Evolutionary conservation across 2,329 filamentous ascomycete species (phyloP).

Genomic region (Davidsoniella eucalypti): DNA sequence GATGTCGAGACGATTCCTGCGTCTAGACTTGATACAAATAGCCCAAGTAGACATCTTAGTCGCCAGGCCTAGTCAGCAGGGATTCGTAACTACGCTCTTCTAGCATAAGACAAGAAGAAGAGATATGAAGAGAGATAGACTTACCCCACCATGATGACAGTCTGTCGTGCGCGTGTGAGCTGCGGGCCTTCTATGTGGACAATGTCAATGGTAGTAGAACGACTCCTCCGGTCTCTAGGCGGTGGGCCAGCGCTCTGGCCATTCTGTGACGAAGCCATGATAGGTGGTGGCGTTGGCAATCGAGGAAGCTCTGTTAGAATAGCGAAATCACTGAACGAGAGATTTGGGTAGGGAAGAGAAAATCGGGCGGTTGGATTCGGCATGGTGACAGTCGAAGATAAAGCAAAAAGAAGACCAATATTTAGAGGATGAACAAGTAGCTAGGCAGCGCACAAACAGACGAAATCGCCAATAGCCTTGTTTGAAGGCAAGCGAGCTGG

Average conservation of each 20-base stretch:
- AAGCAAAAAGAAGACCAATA: neutral
- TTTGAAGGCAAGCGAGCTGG: no score
- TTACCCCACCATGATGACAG: conserved; percentile 13
- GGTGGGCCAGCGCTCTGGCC: neutral
- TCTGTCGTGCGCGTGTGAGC: conserved; percentile 7
- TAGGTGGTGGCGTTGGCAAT: conserved; percentile 6
- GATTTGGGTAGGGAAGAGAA: conserved; percentile 22
- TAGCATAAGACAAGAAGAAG: no score
- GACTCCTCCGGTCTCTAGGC: conserved; percentile 7
- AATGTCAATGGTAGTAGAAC: conserved; percentile 7
- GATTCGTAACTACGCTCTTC: no score
- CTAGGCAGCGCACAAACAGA: no score
- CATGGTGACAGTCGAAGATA: neutral
- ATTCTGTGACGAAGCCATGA: neutral
- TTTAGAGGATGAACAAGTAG: no score
- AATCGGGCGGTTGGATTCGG: conserved; percentile 13
- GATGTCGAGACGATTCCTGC: conserved; percentile 43
- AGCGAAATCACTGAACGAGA: conserved; percentile 19
- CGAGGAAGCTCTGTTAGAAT: conserved; percentile 10
- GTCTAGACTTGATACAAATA: conserved; percentile 41
- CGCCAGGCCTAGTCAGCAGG: conserved; percentile 17
- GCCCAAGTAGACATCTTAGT: conserved; percentile 24
- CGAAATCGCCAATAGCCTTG: no score
- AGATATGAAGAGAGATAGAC: neutral
- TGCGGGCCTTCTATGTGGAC: conserved; percentile 10